phyloP scores from a whole-genome alignment of 1,284 basidiomycete genomes.

The Limonomyces culmigenus region DNA sequence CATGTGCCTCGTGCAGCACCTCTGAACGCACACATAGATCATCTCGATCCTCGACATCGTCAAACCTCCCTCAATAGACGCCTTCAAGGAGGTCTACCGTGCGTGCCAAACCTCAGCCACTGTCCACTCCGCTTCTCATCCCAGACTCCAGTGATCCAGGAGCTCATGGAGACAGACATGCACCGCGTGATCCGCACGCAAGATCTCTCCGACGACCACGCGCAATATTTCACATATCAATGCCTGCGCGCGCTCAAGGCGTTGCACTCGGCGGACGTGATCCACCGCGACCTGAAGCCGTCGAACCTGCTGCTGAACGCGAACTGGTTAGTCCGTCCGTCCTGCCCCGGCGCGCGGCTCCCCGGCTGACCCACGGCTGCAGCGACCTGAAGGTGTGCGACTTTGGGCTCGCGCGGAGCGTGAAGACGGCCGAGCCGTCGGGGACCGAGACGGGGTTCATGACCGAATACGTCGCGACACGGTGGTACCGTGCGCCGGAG shows the following conservation, averaged over 20 bases:
- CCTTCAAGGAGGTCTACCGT: conserved; percentile 89
- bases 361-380: no score
- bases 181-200: conserved; percentile 64
- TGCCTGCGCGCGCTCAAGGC: conserved; percentile 90
- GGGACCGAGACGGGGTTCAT: conserved; percentile 81
- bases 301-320: conserved; percentile 92
- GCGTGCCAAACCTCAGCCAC: conserved; percentile 14
- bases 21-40: conserved; percentile 34
- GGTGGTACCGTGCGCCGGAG: conserved; percentile 89
- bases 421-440: conserved; percentile 72
- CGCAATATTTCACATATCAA: conserved; percentile 68
- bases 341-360: no score
- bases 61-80: conserved; percentile 75
- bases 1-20: conserved; percentile 5
- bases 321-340: no score
- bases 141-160: conserved; percentile 43
- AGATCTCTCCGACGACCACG: conserved; percentile 71
- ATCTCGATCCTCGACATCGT: conserved; percentile 93
- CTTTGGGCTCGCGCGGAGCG: conserved; percentile 80
- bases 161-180: conserved; percentile 62
- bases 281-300: conserved; percentile 92
- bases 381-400: conserved; percentile 92
- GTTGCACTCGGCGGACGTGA: conserved; percentile 85
- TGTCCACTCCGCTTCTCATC: background rate
- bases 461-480: conserved; percentile 91